phyloP scores from a whole-genome alignment of 1,284 basidiomycete genomes.

The Xerocomus nothofagi region DNA sequence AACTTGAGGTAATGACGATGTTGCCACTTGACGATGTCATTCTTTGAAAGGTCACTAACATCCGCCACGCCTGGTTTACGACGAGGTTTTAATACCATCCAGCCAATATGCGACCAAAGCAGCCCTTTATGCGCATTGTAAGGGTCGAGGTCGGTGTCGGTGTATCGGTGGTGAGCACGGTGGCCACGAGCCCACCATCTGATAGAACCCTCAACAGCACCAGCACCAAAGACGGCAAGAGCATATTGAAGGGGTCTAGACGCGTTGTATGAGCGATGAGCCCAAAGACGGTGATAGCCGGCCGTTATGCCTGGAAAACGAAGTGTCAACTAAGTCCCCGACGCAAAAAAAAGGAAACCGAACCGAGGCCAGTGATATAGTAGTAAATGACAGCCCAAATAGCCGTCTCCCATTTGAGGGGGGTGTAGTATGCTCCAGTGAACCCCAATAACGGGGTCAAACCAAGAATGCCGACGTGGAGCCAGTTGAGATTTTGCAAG shows the following conservation, averaged over 20 bases:
- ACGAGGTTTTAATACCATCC: constrained; percentile 92
- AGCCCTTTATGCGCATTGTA: constrained; percentile 89
- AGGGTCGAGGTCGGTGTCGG: constrained; percentile 93
- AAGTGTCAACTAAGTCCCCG: background rate
- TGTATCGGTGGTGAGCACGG: constrained; percentile 92
- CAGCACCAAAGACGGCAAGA: constrained; percentile 78
- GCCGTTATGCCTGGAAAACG: constrained; percentile 56
- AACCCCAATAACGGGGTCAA: constrained; percentile 71
- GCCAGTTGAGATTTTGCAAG: constrained; percentile 73
- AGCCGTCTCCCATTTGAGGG: constrained; percentile 66
- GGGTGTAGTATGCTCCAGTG: constrained; percentile 63
- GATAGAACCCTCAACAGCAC: constrained; percentile 89
- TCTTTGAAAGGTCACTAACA: constrained; percentile 80
- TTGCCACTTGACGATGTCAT: constrained; percentile 83
- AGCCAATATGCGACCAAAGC: constrained; percentile 81
- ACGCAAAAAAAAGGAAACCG: constrained; percentile 21
- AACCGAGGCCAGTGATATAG: constrained; percentile 81
- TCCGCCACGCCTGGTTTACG: constrained; percentile 88
- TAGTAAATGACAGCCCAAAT: constrained; percentile 79
- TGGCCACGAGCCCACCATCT: constrained; percentile 96
- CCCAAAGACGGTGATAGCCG: constrained; percentile 93
- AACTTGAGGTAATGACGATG: constrained; percentile 78
- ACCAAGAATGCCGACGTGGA: constrained; percentile 62
- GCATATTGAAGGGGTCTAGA: constrained; percentile 75
- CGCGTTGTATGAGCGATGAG: constrained; percentile 92